These are phyloP conservation scores for Colletotrichum chlorophyti DNA, from an alignment of 2,329 filamentous ascomycete species.

Conservation along the genomic window DNA sequence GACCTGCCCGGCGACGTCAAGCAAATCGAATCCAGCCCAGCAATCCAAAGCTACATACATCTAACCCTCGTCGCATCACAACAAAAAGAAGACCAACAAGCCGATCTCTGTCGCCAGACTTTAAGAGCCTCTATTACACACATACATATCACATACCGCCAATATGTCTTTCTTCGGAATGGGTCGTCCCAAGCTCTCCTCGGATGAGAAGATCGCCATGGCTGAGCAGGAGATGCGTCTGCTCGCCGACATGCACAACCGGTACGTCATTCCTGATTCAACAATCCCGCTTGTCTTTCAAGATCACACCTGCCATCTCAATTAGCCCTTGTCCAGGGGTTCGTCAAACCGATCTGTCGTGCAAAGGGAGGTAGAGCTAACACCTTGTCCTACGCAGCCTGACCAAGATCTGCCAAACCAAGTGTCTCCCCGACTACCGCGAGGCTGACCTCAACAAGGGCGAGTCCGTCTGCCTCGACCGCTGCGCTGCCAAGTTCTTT, in stretches of 20 bases:
- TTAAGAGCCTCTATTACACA: neutral
- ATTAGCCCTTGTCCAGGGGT: too few species aligned
- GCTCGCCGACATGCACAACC: constrained; percentile 97
- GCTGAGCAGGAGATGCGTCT: constrained; percentile 98
- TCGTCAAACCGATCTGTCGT: too few species aligned
- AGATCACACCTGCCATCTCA: too few species aligned
- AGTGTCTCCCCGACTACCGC: constrained; percentile 96
- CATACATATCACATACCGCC: constrained; percentile 24
- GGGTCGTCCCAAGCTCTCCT: constrained; percentile 80
- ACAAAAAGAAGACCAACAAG: too few species aligned
- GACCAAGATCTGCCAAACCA: constrained; percentile 86
- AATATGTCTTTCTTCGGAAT: constrained; percentile 56
- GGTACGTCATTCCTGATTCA: constrained; percentile 66
- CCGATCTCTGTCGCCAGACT: too few species aligned
- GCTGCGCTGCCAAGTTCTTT: constrained; percentile 98
- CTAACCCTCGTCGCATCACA: constrained; percentile 1
- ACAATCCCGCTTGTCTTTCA: neutral
- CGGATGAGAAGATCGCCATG: constrained; percentile 95
- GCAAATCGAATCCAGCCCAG: neutral
- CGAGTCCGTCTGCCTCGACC: constrained; percentile 97
- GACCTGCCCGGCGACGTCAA: constrained; percentile 26
- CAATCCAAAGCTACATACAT: constrained; percentile 8
- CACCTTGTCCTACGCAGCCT: constrained; percentile 59
- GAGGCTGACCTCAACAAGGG: constrained; percentile 98
- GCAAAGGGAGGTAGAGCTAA: neutral